Evolutionary conservation across 768 basidiomycete genomes (phyloP), one percentile per base, ranked within the genome.

Genomic region (Rhodotorula sphaerocarpa): DNA sequence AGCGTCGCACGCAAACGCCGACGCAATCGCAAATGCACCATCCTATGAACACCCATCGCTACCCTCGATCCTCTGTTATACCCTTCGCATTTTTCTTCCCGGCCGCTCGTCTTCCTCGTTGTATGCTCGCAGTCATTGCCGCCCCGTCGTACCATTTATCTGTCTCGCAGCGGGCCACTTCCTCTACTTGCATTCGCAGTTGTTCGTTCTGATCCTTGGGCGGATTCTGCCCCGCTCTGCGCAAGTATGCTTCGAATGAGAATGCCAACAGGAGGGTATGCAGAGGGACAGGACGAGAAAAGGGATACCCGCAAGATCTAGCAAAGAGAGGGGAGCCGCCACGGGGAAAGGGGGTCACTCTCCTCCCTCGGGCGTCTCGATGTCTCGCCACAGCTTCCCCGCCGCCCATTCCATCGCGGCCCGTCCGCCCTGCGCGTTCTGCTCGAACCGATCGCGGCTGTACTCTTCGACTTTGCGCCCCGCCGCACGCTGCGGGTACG

Each of bases 381-480:
- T 43, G 25, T 54, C 41, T 1, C 52, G 46, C 66, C 66, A 67
- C 23, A 59, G 45, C n/a, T 42, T 50, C 39, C 43, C 51, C 48
- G 57, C 63, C 12, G 57, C 57, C 46, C 44, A 60, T 57, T 53
- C 36, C 68, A 69, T 65, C 25, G 68, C 68, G 3, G 30, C 41
- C 36, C 64, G 44, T 5, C 68, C 68, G n/a, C 41, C 51, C 11
- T 33, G 28, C 33, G 68, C 68, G 33, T 69, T 69, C 54, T 50
- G 53, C 51, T 62, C 64, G 27, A 65, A 69, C 27, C 68, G 25
- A 2, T 45, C 55, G 36, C 58, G 53, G 23, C 53, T 45, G 39
- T 61, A 69, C 41, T 56, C 54, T 56, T 69, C 68, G 30, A 69
- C 52, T 33, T 45, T 52, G 14, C 39, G 34, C 0, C 68, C 68